These are phyloP conservation scores for Penicillium olsonii DNA, from an alignment of 2,329 filamentous ascomycete species.

Conservation along the genomic window DNA sequence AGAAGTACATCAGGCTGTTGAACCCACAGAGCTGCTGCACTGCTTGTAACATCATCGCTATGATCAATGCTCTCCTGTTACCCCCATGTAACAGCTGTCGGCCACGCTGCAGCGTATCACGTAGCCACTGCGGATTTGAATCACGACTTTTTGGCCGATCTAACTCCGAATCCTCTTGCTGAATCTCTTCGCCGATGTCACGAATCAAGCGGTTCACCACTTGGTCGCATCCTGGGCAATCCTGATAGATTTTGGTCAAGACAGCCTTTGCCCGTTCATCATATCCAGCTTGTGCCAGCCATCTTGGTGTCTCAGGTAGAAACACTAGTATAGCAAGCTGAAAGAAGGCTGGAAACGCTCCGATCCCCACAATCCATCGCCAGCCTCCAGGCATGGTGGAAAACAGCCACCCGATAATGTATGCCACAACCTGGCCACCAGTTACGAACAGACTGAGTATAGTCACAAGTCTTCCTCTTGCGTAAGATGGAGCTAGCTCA, in stretches of 20 bases:
- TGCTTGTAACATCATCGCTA: conserved; percentile 83
- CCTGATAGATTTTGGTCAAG: conserved; percentile 65
- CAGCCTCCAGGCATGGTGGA: conserved; percentile 66
- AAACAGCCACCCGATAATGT: conserved; percentile 78
- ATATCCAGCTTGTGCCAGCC: conserved; percentile 72
- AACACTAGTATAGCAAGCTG: conserved; percentile 69
- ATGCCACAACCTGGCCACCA: conserved; percentile 84
- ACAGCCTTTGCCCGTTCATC: conserved; percentile 64
- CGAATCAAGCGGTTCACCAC: conserved; percentile 63
- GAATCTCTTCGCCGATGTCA: conserved; percentile 72
- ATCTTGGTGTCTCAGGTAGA: conserved; percentile 88
- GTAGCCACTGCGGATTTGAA: conserved; percentile 25
- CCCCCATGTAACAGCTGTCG: conserved; percentile 46
- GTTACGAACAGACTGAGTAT: conserved; percentile 83
- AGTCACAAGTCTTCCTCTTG: conserved; percentile 78
- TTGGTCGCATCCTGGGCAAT: conserved; percentile 42
- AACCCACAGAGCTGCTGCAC: conserved; percentile 88
- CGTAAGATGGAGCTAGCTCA: conserved; percentile 75
- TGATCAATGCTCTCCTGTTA: conserved; percentile 69
- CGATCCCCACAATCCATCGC: conserved; percentile 90
- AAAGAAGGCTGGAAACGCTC: conserved; percentile 71
- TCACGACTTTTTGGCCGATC: conserved; percentile 22
- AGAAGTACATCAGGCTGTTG: conserved; percentile 92
- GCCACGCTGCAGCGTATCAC: conserved; percentile 28
- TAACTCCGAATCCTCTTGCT: conserved; percentile 62